Evolutionary conservation across 805 yeast genomes (phyloP), one percentile per base, ranked within the genome.

Genomic region (Ogataea naganishii): DNA sequence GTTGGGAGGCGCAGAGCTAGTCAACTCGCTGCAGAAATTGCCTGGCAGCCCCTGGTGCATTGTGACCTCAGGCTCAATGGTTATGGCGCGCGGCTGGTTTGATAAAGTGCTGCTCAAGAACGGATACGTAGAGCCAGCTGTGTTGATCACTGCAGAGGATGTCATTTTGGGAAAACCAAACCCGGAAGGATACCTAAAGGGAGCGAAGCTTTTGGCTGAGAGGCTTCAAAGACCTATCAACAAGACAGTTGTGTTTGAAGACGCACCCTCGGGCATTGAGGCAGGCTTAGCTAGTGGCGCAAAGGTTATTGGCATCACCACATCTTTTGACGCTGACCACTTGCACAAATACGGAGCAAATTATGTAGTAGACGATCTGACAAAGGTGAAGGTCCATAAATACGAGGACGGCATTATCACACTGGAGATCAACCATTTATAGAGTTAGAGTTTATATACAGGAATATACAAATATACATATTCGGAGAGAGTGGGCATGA

Each of bases 231-330:
- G 28, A 14, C 31, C 31, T 8, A 33, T 51, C 18, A 36, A 42
- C 31, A 60, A 61, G 45, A 65, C 60, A 32, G 76, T 82, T 24
- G 86, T 80, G 29, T 83, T 83, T 49, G 95, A 83, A 61, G 95
- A 83, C 52, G 94, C 94, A 26, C 89, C 86, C 35, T 88, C 92
- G 29, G 94, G 95, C 51, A 74, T 82, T 39, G 59, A 71, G 45
- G 89, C 94, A 23, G 94, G 94, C 49, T 73, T 75, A 51, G 81
- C 69, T 33, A 88, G 92, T 16, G 94, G 88, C 36, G 85, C 92
- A 53, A 66, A 70, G 50, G 79, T 81, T 37, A 74, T 83, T 44
- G 95, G 94, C 50, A 78, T 83, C 56, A 80, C 88, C 42, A 78
- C 89, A 37, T 75, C 92, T 32, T 81, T 80, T 56, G 75, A 69